These are phyloP conservation scores for Chimonanthus praecox DNA, from an alignment of 164 flowering plant genomes.

Conservation along the genomic window DNA sequence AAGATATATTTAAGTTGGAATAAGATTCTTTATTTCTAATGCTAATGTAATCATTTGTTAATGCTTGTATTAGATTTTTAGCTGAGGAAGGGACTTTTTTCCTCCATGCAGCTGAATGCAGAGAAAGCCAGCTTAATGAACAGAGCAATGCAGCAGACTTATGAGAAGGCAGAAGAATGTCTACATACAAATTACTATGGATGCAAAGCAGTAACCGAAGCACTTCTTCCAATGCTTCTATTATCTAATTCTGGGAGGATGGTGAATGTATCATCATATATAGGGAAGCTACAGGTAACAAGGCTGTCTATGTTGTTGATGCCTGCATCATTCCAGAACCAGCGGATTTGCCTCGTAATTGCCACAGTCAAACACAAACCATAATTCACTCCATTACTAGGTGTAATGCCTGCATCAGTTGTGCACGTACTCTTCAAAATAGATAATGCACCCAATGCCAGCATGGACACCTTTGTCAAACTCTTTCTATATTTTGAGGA, in stretches of 20 bases:
- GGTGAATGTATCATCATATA: constrained; percentile 20
- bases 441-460: no score
- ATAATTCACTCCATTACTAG: no score
- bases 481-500: no score
- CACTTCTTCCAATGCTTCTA: constrained; percentile 26
- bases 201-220: constrained; percentile 21
- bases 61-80: neutral
- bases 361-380: no score
- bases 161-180: constrained; percentile 19
- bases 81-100: neutral
- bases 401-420: no score
- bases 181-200: constrained; percentile 28
- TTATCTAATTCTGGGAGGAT: constrained; percentile 21
- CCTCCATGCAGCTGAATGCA: constrained; percentile 48
- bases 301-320: no score
- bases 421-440: no score
- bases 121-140: constrained; percentile 38
- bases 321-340: no score
- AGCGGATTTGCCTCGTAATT: no score
- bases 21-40: neutral
- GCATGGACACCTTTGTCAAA: no score
- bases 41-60: neutral
- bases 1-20: neutral
- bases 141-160: constrained; percentile 27
- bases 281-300: constrained; percentile 18